Evolutionary conservation across 495 filamentous ascomycete genomes (phyloP), one percentile per base, ranked within the genome.

Genomic region (Aspergillus conjunctus): DNA sequence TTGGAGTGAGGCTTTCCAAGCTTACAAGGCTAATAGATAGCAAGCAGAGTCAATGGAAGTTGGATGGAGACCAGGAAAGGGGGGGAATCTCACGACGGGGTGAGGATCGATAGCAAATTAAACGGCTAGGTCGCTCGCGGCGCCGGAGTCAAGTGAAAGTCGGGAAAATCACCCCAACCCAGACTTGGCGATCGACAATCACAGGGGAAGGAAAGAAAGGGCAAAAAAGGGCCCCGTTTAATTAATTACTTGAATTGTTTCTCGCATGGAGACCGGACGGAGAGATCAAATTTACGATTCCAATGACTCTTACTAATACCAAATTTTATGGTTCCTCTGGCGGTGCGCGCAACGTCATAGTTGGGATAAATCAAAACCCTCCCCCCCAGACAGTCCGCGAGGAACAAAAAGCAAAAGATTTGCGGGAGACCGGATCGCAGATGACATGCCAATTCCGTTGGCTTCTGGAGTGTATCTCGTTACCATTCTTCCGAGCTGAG

Each of bases 101-200:
- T 26, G 54, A 61, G 51, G 53, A 26, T 54, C 52, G 56, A 50
- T 32, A 51, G 7, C 26, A 31, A 51, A 51, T 51, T 51, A 31
- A 51, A 54, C 52, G 33, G 33, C 21, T 43, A 17, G 34, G 34
- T 33, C 44, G 17, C 31, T 26, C 26, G 26, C 26, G 10, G 50
- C 9, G 17, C 39, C 43, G 51, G 54, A 34, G 65, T 50, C 33
- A 32, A 59, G 60, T 59, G 54, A 15, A 33, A 60, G 54, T 60
- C 63, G 59, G 63, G 48, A 61, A 58, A 62, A 62, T 59, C 63
- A 59, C 44, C 51, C 59, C 51, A 53, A 48, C 39, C 51, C 41
- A 52, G 34, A 66, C 63, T 62, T 62, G 63, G 59, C 63, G 63
- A 66, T 62, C 56, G 53, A 56, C 56, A 26, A 31, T 22, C 49